These are phyloP conservation scores for Papiliotrema laurentii DNA, from an alignment of 1,284 basidiomycete species.

Conservation along the genomic window DNA sequence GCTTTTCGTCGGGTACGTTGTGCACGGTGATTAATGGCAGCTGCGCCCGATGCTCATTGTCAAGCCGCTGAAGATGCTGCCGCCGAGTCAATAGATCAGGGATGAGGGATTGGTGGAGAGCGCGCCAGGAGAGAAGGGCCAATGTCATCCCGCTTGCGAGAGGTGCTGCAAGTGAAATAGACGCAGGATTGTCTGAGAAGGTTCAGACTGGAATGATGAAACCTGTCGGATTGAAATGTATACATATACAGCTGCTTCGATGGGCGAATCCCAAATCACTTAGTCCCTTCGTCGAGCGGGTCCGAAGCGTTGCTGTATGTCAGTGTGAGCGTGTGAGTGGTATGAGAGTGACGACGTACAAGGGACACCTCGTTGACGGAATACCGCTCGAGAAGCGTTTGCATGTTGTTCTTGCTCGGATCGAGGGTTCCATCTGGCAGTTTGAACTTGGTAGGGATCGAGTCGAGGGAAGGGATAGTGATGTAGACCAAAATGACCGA, in stretches of 20 bases:
- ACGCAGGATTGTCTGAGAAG: not conserved
- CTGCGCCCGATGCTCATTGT: slow-evolving; percentile 19
- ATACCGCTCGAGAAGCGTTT: slow-evolving; percentile 62
- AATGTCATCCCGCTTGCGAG: too few species aligned
- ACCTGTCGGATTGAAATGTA: not conserved
- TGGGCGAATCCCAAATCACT: not conserved
- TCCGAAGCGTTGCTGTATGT: slow-evolving; percentile 35
- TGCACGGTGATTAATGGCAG: slow-evolving; percentile 1
- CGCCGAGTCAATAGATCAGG: too few species aligned
- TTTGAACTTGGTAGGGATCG: slow-evolving; percentile 51
- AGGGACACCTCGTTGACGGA: slow-evolving; percentile 80
- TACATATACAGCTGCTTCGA: not conserved
- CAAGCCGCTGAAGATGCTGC: slow-evolving; percentile 12
- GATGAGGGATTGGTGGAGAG: too few species aligned
- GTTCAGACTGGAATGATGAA: too few species aligned
- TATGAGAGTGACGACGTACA: slow-evolving; percentile 18
- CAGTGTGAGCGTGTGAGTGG: not conserved
- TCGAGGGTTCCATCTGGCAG: slow-evolving; percentile 52
- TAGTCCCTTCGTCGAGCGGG: slow-evolving; percentile 34
- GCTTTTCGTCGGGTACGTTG: not conserved
- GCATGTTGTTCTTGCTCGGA: slow-evolving; percentile 53
- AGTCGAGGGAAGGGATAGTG: slow-evolving; percentile 70
- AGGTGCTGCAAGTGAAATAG: not conserved
- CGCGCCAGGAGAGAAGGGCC: too few species aligned
- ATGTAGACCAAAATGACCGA: slow-evolving; percentile 86